phyloP scores from a whole-genome alignment of 805 yeast genomes.

The Blastobotrys attinorum region DNA sequence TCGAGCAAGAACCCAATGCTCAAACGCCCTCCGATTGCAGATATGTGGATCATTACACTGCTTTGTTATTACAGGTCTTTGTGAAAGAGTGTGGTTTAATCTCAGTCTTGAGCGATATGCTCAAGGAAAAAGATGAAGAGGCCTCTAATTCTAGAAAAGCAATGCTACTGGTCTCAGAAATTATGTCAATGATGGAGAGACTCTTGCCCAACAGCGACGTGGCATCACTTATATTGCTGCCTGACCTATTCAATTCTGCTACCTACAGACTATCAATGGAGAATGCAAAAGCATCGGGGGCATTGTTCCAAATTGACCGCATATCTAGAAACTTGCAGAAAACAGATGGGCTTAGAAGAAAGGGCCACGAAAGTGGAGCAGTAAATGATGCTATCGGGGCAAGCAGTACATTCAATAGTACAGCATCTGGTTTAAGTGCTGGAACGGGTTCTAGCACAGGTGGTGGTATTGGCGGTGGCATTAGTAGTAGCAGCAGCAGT shows the following conservation, averaged over 20 bases:
- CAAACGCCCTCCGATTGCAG: constrained; percentile 6
- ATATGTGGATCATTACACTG: constrained; percentile 52
- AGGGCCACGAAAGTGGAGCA: no score
- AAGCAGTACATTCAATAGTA: no score
- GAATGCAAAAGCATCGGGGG: constrained; percentile 27
- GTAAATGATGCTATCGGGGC: no score
- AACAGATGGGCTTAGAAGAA: constrained; percentile 1
- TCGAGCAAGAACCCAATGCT: constrained; percentile 26
- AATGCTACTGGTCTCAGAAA: constrained; percentile 54
- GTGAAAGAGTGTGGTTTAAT: constrained; percentile 47
- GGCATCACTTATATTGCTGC: constrained; percentile 18
- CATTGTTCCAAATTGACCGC: constrained; percentile 42
- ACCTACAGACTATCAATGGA: constrained; percentile 10
- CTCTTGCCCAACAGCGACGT: constrained; percentile 45
- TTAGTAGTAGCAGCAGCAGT: no score
- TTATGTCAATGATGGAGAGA: constrained; percentile 45
- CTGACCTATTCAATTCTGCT: constrained; percentile 22
- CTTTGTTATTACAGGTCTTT: constrained; percentile 51
- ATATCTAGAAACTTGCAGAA: constrained; percentile 20
- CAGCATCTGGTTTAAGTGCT: no score
- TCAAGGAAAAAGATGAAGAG: constrained; percentile 37
- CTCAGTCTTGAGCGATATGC: constrained; percentile 24
- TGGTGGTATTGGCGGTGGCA: no score
- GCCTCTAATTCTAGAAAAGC: constrained; percentile 50
- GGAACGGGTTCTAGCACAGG: no score